Conservation (phyloP, 164 flowering plant genomes). For the Magnolia changhungtana region DNA sequence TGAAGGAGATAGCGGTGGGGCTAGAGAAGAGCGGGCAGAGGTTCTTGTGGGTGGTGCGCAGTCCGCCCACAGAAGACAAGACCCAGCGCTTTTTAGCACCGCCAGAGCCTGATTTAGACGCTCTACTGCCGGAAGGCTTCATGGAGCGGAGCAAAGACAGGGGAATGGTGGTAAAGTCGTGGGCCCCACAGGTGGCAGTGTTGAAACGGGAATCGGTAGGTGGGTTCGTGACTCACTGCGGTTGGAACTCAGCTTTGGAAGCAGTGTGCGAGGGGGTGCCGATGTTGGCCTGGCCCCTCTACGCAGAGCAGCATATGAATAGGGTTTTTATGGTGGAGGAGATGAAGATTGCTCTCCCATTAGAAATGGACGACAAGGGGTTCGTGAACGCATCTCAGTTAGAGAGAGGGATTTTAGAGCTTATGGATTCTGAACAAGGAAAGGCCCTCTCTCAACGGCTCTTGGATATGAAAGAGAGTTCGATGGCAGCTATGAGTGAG, state of each 20-base stretch:
- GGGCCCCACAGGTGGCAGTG: conserved; percentile 46
- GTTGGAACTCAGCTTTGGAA: conserved; percentile 49
- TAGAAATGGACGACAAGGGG: conserved; percentile 22
- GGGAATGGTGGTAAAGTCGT: conserved; percentile 36
- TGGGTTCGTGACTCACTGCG: conserved; percentile 48
- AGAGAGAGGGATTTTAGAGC: conserved; percentile 18
- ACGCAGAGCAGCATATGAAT: conserved; percentile 39
- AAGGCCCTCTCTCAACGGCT: conserved; percentile 7
- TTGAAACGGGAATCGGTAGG: conserved; percentile 35
- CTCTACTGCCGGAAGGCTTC: conserved; percentile 35
- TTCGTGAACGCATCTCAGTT: conserved; percentile 29
- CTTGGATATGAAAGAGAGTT: conserved; percentile 3
- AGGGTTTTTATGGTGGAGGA: conserved; percentile 31
- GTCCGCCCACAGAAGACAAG: conserved; percentile 23
- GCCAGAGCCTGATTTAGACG: conserved; percentile 17
- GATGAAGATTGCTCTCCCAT: conserved; percentile 25
- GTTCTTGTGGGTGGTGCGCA: conserved; percentile 47
- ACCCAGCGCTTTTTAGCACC: too few relatives aligned
- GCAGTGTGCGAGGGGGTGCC: conserved; percentile 40
- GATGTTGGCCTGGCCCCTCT: conserved; percentile 48
- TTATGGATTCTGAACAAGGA: conserved; percentile 17
- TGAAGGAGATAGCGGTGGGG: conserved; percentile 41
- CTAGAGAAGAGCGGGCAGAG: conserved; percentile 40
- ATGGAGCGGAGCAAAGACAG: conserved; percentile 26
- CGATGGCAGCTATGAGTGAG: conserved; percentile 5